Evolutionary conservation across 495 filamentous ascomycete species (phyloP), one percentile per base, ranked within the genome.

Genomic region (Bathelium albidoporum): DNA sequence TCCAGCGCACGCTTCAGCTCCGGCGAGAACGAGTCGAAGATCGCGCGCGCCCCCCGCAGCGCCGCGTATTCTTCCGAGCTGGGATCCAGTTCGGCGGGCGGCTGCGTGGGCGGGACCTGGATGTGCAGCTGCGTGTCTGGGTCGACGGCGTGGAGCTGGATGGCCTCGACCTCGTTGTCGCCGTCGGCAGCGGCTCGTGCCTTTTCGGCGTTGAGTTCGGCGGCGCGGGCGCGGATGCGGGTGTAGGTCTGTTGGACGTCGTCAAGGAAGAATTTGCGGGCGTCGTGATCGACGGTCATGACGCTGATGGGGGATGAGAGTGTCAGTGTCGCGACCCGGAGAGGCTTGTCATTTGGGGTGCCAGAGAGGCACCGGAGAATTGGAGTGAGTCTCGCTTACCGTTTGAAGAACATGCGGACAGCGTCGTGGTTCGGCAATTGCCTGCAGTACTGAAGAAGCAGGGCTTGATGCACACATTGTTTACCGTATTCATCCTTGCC

Each of bases 141-240:
- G 69, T 97, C 91, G 26, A 97, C 91, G 18, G 94, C 92, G 72
- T 98, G 94, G 26, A 98, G 80, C 76, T 98, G 94, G 69, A 98
- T 97, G 72, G 96, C 93, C 78, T 97, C 93, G n/a, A 95, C 89
- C 11, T 87, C 89, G 34, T 77, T 82, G 2, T 66, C 69, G 32
- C 71, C 76, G 12, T 79, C 82, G 16, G 85, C 84, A 36, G 80
- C 84, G 59, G 84, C 84, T 20, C 86, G 82, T 52, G 85, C 83
- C 1, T 84, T 83, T 73, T 85, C 78, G 64, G 87, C 80, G 45
- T 83, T 80, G 62, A 97, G 87, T 74, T 95, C 89, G n/a, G 84
- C 82, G 0, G 88, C 83, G 28, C 93, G 85, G 41, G 79, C 83
- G 66, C 84, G 86, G 76, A 98, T 96, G 28, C 85, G 84, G 63